Base-by-base conservation (phyloP, 2,329 filamentous ascomycete genomes). In the Penicillium sp. region DNA sequence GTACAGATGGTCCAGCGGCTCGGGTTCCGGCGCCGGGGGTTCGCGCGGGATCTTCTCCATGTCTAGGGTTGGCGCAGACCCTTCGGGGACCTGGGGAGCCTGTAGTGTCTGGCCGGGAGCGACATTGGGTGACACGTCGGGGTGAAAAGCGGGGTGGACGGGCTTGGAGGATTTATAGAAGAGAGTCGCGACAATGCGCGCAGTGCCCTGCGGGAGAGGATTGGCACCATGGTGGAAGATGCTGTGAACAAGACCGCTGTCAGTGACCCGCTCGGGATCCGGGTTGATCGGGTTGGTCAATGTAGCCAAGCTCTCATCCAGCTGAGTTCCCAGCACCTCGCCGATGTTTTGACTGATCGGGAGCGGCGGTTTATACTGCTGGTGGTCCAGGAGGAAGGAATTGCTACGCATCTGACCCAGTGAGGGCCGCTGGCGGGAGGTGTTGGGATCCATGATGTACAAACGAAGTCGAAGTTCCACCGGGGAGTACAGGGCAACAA, bases 1-100 rank as follows among this genome's bases (percentile, higher is more conserved):
- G 60, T 81, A 81, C 16, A 81, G 68, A 61, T 81, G 79, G 60
- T 82, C 79, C 35, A 81, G 69, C 22, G 79, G 78, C 51, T 80
- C 77, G 5, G 79, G 78, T 52, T 80, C 79, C 1, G 76, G 78
- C 14, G 76, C 76, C 2, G 78, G 78, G 1, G 79, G 79, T 60
- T 82, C 79, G 38, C 80, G 77, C 2, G 79, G 79, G 55, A 80
- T 77, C 57, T 79, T 77, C 49, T 74, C 72, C 35, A 81, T 71
- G 53, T 79, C 77, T 36, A 75, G 67, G 22, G 79, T 79, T 10
- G 79, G 79, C 1, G 76, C 77, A 25, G 74, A 77, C 47, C 78
- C 78, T 48, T 69, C 65, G 9, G 69, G 73, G 20, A 76, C 69
- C 36, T 64, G 65, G 18, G 74, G 74, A 14, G 70, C 62, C 4